phyloP scores from a whole-genome alignment of 108 stramenopile species.

The Mediolabrus comicus region DNA sequence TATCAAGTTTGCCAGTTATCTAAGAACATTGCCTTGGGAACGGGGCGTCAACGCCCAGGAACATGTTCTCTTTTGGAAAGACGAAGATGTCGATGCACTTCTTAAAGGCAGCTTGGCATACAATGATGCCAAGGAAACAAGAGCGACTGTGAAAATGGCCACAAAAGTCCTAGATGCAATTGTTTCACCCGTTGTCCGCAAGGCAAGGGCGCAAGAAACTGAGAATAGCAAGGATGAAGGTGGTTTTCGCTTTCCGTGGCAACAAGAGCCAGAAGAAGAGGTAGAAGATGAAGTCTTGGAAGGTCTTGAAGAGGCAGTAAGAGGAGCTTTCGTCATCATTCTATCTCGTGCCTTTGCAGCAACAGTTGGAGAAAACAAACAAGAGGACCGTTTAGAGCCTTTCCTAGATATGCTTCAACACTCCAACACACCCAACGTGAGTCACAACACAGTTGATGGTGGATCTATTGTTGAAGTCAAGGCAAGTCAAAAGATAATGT shows the following conservation, averaged over 20 bases:
- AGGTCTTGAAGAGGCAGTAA: conserved; percentile 58
- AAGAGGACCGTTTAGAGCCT: conserved; percentile 55
- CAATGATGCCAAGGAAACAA: conserved; percentile 49
- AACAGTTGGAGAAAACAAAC: conserved; percentile 35
- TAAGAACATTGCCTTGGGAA: conserved; percentile 71
- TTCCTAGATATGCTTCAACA: conserved; percentile 77
- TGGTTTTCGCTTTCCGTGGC: neutral
- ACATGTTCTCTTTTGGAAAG: conserved; percentile 76
- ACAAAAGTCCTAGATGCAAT: conserved; percentile 45
- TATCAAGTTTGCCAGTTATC: conserved; percentile 56
- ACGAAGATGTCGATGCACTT: conserved; percentile 55
- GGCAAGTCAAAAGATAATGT: conserved; percentile 25
- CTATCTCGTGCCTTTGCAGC: conserved; percentile 72
- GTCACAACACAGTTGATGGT: conserved; percentile 45
- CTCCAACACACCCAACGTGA: conserved; percentile 59
- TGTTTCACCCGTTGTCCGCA: conserved; percentile 39
- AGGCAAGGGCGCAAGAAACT: neutral
- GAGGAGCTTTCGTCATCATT: conserved; percentile 67
- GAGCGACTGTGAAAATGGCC: conserved; percentile 61
- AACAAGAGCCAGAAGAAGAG: neutral
- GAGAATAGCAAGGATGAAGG: neutral
- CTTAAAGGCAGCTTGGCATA: conserved; percentile 65
- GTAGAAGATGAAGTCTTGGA: conserved; percentile 1
- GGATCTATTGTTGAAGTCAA: conserved; percentile 59
- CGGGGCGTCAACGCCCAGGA: conserved; percentile 68